Evolutionary conservation across 345 rosid species (phyloP).

Genomic region (Mallotus nudiflorus): DNA sequence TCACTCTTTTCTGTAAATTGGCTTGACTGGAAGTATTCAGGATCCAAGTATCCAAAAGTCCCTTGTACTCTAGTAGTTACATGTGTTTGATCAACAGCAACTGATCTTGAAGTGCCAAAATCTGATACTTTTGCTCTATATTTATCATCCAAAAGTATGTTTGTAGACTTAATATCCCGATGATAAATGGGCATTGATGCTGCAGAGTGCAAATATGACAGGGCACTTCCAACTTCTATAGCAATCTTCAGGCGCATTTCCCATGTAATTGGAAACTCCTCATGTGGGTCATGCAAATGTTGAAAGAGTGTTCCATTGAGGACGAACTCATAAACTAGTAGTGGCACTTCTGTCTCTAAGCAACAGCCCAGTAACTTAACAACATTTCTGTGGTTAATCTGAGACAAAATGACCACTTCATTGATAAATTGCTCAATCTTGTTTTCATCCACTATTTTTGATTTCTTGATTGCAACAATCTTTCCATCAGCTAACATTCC

Average conservation of each 20-base stretch:
- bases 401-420: slow-evolving; percentile 1
- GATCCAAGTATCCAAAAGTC: slow-evolving; percentile 5
- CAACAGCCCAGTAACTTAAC: slow-evolving; percentile 10
- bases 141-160: background rate
- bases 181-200: background rate
- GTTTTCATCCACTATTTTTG: background rate
- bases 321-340: slow-evolving; percentile 2
- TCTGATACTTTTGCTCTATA: slow-evolving; percentile 3
- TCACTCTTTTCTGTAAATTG: slow-evolving; percentile 7
- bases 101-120: slow-evolving; percentile 3
- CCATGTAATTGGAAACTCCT: slow-evolving; percentile 9
- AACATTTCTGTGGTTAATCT: slow-evolving; percentile 8
- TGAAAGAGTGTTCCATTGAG: slow-evolving; percentile 11
- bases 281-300: background rate
- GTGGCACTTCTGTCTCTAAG: slow-evolving; percentile 11
- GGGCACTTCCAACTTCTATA: background rate
- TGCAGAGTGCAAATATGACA: slow-evolving; percentile 9
- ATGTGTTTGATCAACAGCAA: background rate
- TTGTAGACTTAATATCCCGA: background rate
- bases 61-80: slow-evolving; percentile 5
- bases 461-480: slow-evolving; percentile 4
- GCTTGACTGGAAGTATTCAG: slow-evolving; percentile 5
- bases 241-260: background rate
- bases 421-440: background rate
- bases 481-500: slow-evolving; percentile 1